A percentile compares a stretch with the other conserved stretches of the same genome.
phyloP scores from a whole-genome alignment of 176 grass and related monocot species.

The Phoenix roebelenii region DNA sequence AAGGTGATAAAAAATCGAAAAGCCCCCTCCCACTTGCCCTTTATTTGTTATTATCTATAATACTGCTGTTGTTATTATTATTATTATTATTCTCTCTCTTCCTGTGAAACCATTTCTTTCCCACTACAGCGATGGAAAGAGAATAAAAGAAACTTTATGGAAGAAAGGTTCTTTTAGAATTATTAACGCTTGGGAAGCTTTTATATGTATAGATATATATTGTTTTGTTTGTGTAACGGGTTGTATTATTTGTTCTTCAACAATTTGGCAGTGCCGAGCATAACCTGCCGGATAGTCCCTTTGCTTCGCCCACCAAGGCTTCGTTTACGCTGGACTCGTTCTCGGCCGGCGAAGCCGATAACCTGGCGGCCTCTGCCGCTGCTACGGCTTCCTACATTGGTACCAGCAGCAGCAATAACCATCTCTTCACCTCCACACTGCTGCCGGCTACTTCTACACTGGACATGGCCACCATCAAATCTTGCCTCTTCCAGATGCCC shows the following conservation, averaged over 20 bases:
- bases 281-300: slow-evolving; percentile 72
- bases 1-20: slow-evolving; percentile 40
- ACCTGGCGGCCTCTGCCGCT: not conserved
- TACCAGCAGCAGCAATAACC: slow-evolving; percentile 16
- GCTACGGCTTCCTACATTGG: no score
- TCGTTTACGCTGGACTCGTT: slow-evolving; percentile 22
- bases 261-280: slow-evolving; percentile 43
- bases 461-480: slow-evolving; percentile 40
- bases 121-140: no score
- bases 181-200: no score
- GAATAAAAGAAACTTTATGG: no score
- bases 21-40: slow-evolving; percentile 1
- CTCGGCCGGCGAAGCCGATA: slow-evolving; percentile 14
- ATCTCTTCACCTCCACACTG: slow-evolving; percentile 47
- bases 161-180: no score
- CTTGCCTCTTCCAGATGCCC: slow-evolving; percentile 61
- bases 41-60: no score
- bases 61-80: no score
- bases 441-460: slow-evolving; percentile 28
- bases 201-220: no score
- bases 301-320: slow-evolving; percentile 50
- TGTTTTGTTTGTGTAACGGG: no score
- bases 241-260: no score
- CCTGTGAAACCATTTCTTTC: no score
- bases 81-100: no score